Conservation (phyloP, 371 early-diverging fungal species). For the Syncephalis fuscata region DNA sequence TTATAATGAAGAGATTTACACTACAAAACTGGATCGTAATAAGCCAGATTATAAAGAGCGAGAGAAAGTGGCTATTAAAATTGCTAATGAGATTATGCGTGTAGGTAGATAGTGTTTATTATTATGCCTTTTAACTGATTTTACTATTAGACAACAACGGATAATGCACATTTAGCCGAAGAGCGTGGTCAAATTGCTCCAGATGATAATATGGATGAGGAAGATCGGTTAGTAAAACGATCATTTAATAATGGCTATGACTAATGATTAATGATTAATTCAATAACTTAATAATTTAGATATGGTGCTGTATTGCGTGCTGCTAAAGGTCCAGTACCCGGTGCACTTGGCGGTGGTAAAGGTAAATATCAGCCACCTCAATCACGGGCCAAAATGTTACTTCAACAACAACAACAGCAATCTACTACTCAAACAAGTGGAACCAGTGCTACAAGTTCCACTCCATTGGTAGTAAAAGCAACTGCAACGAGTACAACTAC, state of each 20-base stretch:
- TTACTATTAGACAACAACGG: conserved; percentile 28
- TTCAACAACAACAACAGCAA: conserved; percentile 5
- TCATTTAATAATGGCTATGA: no score
- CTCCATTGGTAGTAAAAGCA: no score
- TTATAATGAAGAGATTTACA: conserved; percentile 93
- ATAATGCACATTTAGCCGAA: conserved; percentile 81
- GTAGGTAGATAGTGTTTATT: conserved; percentile 9
- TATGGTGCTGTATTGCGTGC: neutral
- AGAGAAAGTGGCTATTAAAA: conserved; percentile 70
- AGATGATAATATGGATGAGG: conserved; percentile 70
- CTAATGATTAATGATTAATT: no score
- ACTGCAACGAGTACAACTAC: neutral
- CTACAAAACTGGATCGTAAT: conserved; percentile 77
- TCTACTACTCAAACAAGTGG: neutral
- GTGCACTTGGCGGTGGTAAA: neutral
- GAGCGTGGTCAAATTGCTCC: conserved; percentile 64
- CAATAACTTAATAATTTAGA: no score
- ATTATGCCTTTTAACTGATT: neutral
- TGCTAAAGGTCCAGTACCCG: conserved; percentile 5
- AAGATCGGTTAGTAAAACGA: conserved; percentile 57
- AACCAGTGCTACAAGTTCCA: no score
- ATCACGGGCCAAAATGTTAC: conserved; percentile 1
- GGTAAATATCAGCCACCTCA: conserved; percentile 1
- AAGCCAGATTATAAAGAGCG: conserved; percentile 73
- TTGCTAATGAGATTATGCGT: conserved; percentile 86